Evolutionary conservation across 1,284 basidiomycete species (phyloP).

Genomic region (Cryptococcus deneoformans): DNA sequence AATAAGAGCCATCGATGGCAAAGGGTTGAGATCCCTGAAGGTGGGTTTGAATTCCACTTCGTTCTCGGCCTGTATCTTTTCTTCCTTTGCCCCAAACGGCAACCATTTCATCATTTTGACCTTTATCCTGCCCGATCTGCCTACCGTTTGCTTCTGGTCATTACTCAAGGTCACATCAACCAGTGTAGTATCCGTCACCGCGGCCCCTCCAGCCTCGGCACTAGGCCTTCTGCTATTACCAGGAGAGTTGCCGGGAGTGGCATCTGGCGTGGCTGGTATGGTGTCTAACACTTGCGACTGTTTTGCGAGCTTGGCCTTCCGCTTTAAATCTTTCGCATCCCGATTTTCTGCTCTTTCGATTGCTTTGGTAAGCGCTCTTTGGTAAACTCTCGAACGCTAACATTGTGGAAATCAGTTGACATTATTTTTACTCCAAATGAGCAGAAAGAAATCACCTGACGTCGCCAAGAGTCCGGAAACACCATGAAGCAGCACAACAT

Average conservation of each 20-base stretch:
- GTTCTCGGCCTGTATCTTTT: slow-evolving; percentile 18
- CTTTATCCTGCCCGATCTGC: not conserved
- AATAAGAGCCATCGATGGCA: slow-evolving; percentile 60
- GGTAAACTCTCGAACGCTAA: slow-evolving; percentile 68
- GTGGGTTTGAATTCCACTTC: slow-evolving; percentile 57
- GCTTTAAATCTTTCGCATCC: slow-evolving; percentile 24
- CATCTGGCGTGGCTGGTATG: slow-evolving; percentile 29
- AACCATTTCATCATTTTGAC: slow-evolving; percentile 8
- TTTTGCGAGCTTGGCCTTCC: slow-evolving; percentile 20
- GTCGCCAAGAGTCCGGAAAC: slow-evolving; percentile 77
- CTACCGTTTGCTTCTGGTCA: not conserved
- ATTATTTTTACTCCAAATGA: not conserved
- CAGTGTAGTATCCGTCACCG: not conserved
- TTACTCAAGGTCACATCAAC: not conserved
- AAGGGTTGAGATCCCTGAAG: slow-evolving; percentile 68
- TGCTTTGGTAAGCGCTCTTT: slow-evolving; percentile 53
- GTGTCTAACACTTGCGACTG: slow-evolving; percentile 19
- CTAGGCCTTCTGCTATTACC: not conserved
- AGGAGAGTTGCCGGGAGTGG: slow-evolving; percentile 15
- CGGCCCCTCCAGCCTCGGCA: not conserved
- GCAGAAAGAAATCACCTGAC: slow-evolving; percentile 52
- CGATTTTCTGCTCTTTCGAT: slow-evolving; percentile 35
- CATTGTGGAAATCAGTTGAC: not conserved
- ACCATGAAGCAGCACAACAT: slow-evolving; percentile 61
- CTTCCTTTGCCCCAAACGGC: slow-evolving; percentile 5